Evolutionary conservation across 176 grass and related monocot species (phyloP), one percentile per base, ranked within the genome.

Genomic region (Chrysopogon serrulatus): DNA sequence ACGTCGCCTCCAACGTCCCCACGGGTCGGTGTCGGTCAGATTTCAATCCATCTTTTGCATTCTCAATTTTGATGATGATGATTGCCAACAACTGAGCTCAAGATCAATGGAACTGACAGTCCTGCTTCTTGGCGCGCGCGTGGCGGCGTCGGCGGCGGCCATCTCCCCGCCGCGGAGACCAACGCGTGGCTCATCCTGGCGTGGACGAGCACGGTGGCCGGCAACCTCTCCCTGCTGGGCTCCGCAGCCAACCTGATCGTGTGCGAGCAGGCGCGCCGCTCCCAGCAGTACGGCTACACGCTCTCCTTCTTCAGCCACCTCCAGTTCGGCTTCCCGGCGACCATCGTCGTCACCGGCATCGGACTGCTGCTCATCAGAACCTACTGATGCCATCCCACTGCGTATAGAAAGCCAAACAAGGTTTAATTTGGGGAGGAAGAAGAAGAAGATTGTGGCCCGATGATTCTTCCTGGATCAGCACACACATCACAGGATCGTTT

Each of bases 151-250:
- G 3, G 93, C 93, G 10, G 96, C 87, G 5, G 85, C 68, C 10
- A 98, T 95, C 79, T 95, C 93, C 19, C 76, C 0, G 66, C 72
- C 0, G 79, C 90, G 0, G 89, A 95, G 74, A 93, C 84, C 13
- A 92, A 91, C 45, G 87, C 91, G 14, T 98, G 96, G 96, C 89
- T 98, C 15, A 76, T 95, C 84, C 83, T 98, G 62, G 96, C 96
- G 6, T 98, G 96, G 96, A 94, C 93, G 39, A 98, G 96, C 71
- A 98, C 96, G 66, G 96, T 95, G 35, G 96, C 96, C 61, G 96
- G 96, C 31, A 98, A 98, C 77, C 93, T 98, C 27, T 98, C 96
- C 2, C 93, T 98, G 0, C 87, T 98, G 3, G 93, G 93, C 26
- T 98, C 93, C 1, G 96, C 96, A 4, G 96, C 96, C 2, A 98